Evolutionary conservation across 2,329 filamentous ascomycete species (phyloP), one percentile per base, ranked within the genome.

Genomic region (Alternaria consortialis): DNA sequence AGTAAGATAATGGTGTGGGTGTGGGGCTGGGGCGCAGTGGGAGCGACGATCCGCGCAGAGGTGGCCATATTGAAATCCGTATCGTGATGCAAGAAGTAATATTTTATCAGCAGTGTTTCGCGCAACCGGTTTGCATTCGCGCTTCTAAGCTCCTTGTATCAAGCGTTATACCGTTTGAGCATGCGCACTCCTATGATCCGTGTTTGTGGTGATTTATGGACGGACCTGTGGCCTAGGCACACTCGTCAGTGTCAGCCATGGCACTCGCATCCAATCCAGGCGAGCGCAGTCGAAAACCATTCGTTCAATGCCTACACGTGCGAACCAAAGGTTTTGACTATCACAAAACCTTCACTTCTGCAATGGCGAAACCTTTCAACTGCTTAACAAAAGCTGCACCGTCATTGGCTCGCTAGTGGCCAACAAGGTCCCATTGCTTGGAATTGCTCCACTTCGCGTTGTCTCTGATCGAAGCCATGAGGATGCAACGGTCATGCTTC

Each of bases 1-100:
- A 84, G 79, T 48, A 83, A 77, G 50, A 85, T 82, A 39, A 84
- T 61, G 0, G 82, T 84, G 55, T 84, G 80, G 0, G 78, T 82
- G 55, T 84, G 80, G 0, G 78, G 81, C 57, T 84, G 82, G 3
- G 53, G 27, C 23, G 42, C 20, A 4, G 58, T 60, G 23, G 64
- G 56, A 8, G 42, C 15, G 37, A 64, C 31, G 17, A 56, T 52
- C 37, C 50, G 44, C 29, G 25, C 20, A 11, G 51, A 36, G 32
- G 50, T 27, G 34, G 34, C n/a, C 42, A 27, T 44, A 2, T 37
- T 31, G 20, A 13, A 23, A 5, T 17, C 5, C 27, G 23, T 47
- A 12, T 12, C 17, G 31, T 20, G 9, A 36, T 13, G 37, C 29
- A 17, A 20, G n/a, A 17, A 23, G 37, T 20, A 12, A 12, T 20